These are phyloP conservation scores for Neurospora sp. DNA, from an alignment of 495 filamentous ascomycete genomes.

Conservation along the genomic window DNA sequence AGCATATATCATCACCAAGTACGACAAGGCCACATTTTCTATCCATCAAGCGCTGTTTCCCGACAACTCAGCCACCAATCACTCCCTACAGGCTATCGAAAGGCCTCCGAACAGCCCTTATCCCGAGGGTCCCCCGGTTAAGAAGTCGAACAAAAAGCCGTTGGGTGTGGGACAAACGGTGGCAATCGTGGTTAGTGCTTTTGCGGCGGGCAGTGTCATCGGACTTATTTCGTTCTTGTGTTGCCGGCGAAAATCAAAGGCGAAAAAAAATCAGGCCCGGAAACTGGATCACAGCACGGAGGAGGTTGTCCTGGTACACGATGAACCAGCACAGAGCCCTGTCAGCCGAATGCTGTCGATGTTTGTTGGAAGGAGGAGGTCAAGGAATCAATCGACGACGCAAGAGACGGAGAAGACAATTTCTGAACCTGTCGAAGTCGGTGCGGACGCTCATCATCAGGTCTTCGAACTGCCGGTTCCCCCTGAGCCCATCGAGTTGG, in stretches of 20 bases:
- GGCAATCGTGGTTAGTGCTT: conserved; percentile 33
- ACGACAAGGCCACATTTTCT: conserved; percentile 51
- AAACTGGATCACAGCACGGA: conserved; percentile 19
- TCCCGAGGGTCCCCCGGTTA: conserved; percentile 15
- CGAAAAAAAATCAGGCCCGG: conserved; percentile 7
- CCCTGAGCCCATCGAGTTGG: conserved; percentile 38
- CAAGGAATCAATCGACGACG: conserved; percentile 7
- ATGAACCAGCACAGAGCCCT: conserved; percentile 16
- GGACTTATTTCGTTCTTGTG: conserved; percentile 24
- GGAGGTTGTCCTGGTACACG: conserved; percentile 9
- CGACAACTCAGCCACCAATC: conserved; percentile 30
- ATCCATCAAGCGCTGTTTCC: conserved; percentile 47
- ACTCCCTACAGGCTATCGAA: conserved; percentile 38
- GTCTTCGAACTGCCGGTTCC: conserved; percentile 39
- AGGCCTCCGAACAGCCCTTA: conserved; percentile 36
- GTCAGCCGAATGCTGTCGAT: conserved; percentile 24
- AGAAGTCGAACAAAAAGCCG: neutral
- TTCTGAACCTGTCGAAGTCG: conserved; percentile 30
- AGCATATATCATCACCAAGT: conserved; percentile 56
- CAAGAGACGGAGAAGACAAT: conserved; percentile 13
- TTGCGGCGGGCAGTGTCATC: conserved; percentile 31
- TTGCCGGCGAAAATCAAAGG: conserved; percentile 20
- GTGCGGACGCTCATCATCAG: conserved; percentile 35
- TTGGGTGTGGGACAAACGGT: conserved; percentile 36
- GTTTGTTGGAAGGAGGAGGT: conserved; percentile 22